These are phyloP conservation scores for Fusarium citri DNA, from an alignment of 2,329 filamentous ascomycete species.

Conservation along the genomic window DNA sequence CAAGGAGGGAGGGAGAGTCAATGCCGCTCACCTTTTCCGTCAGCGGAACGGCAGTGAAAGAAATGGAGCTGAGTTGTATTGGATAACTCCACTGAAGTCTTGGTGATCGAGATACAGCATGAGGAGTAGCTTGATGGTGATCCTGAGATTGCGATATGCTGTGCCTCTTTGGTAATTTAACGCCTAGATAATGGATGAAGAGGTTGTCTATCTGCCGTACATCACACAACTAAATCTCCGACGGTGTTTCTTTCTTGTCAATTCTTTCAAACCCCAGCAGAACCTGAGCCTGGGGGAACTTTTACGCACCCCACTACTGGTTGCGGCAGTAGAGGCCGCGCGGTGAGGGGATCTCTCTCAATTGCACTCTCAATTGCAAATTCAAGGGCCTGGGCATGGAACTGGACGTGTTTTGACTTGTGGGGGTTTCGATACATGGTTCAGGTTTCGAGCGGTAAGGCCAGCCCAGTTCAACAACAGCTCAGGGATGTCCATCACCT, in stretches of 20 bases:
- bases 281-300: constrained; percentile 4
- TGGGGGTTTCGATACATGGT: constrained; percentile 12
- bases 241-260: constrained; percentile 17
- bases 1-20: neutral
- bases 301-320: constrained; percentile 43
- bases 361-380: neutral
- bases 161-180: constrained; percentile 1
- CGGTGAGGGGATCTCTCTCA: constrained; percentile 20
- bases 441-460: constrained; percentile 7
- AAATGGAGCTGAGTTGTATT: neutral
- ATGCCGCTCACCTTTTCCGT: constrained; percentile 30
- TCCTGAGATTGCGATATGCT: neutral
- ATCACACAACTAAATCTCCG: constrained; percentile 38
- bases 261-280: constrained; percentile 4
- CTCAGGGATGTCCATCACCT: neutral
- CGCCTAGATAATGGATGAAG: neutral
- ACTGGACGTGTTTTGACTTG: constrained; percentile 9
- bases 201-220: neutral
- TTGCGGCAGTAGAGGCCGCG: constrained; percentile 40
- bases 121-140: neutral
- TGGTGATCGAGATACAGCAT: constrained; percentile 2
- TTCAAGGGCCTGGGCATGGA: constrained; percentile 11
- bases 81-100: constrained; percentile 17
- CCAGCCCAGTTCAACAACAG: neutral
- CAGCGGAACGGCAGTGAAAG: constrained; percentile 24